Conservation (phyloP, 2,329 filamentous ascomycete genomes). For the Fusarium napiforme region DNA sequence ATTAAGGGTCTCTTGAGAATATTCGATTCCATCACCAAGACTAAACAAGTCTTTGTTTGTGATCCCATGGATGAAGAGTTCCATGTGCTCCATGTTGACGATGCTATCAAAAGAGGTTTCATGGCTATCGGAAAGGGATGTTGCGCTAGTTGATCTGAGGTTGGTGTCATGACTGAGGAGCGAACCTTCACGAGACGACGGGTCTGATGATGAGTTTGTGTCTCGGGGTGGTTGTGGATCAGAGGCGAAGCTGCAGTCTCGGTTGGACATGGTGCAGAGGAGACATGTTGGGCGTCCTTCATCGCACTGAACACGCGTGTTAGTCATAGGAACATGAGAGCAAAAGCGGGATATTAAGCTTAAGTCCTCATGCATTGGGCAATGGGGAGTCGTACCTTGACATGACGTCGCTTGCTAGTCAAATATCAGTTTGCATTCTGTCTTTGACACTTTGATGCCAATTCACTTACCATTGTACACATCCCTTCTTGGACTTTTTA, state of each 20-base stretch:
- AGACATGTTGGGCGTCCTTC: slow-evolving; percentile 29
- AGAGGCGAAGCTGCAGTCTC: slow-evolving; percentile 23
- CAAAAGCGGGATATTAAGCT: neutral
- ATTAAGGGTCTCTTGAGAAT: neutral
- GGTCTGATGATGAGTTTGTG: accelerated
- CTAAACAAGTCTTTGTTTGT: neutral
- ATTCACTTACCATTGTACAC: slow-evolving; percentile 34
- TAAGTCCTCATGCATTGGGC: accelerated
- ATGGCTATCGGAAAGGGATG: neutral
- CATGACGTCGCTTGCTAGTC: slow-evolving; percentile 33
- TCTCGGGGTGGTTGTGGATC: neutral
- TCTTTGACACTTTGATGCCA: no score
- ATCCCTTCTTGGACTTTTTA: slow-evolving; percentile 34
- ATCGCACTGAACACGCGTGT: slow-evolving; percentile 33
- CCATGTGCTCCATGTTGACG: slow-evolving; percentile 24
- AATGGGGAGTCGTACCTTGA: slow-evolving; percentile 2
- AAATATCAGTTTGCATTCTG: no score
- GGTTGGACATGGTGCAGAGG: slow-evolving; percentile 11
- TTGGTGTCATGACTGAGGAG: neutral
- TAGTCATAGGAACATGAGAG: neutral
- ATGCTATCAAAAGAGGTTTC: neutral
- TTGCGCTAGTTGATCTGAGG: neutral
- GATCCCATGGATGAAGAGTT: slow-evolving; percentile 4
- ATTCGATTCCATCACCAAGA: neutral
- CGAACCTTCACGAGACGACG: neutral